These are phyloP conservation scores for Hibiscus syriacus DNA, from an alignment of 345 rosid species.

Conservation along the genomic window DNA sequence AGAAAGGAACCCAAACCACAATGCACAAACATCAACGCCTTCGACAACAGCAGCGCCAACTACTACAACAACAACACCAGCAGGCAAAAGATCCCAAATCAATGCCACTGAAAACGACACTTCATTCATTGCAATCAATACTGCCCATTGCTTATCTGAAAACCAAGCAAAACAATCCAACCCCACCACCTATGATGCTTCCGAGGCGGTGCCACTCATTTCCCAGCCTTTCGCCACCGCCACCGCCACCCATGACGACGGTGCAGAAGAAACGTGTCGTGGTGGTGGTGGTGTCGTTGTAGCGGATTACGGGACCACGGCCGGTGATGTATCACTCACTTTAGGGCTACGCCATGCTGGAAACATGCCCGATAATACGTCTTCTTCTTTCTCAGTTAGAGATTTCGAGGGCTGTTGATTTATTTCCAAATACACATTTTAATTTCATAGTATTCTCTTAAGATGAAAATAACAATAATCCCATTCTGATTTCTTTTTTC, in stretches of 20 bases:
- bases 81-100: conserved; percentile 52
- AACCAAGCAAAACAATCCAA: conserved; percentile 32
- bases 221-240: conserved; percentile 25
- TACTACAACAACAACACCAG: conserved; percentile 32
- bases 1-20: conserved; percentile 32
- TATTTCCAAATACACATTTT: background rate
- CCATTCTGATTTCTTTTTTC: conserved; percentile 3
- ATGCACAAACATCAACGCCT: conserved; percentile 56
- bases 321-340: conserved; percentile 88
- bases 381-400: conserved; percentile 57
- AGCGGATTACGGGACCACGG: too few relatives aligned
- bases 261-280: conserved; percentile 29
- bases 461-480: conserved; percentile 10
- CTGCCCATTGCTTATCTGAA: conserved; percentile 41
- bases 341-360: conserved; percentile 92
- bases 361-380: conserved; percentile 59
- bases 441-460: conserved; percentile 11
- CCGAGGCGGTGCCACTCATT: conserved; percentile 22
- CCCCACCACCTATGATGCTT: conserved; percentile 3
- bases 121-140: conserved; percentile 44
- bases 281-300: too few relatives aligned
- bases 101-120: conserved; percentile 66
- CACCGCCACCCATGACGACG: conserved; percentile 21
- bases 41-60: conserved; percentile 26
- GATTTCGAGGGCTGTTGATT: conserved; percentile 63